Evolutionary conservation across 805 yeast genomes (phyloP).

Genomic region (Starmera caribaea): DNA sequence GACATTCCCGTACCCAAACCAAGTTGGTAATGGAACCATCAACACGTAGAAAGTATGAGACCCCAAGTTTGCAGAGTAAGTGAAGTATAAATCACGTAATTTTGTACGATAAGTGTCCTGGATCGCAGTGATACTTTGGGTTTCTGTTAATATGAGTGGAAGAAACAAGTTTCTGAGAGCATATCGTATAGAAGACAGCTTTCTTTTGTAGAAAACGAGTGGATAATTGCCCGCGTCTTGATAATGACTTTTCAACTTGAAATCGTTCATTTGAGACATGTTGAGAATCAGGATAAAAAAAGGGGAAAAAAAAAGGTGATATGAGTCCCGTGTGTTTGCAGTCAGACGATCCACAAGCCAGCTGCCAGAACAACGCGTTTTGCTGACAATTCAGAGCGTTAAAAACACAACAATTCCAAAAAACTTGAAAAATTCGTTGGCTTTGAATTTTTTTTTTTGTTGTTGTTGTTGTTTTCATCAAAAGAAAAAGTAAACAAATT

Average conservation of each 20-base stretch:
- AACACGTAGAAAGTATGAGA: slow-evolving; percentile 90
- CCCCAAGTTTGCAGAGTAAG: slow-evolving; percentile 83
- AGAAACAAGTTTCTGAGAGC: slow-evolving; percentile 41
- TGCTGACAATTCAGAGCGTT: too few relatives aligned
- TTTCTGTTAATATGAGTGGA: slow-evolving; percentile 55
- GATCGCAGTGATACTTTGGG: slow-evolving; percentile 42
- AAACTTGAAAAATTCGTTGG: too few relatives aligned
- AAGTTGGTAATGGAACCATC: slow-evolving; percentile 74
- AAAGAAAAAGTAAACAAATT: too few relatives aligned
- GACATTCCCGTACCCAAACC: slow-evolving; percentile 58
- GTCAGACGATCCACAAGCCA: too few relatives aligned
- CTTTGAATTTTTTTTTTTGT: too few relatives aligned
- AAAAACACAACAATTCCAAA: too few relatives aligned
- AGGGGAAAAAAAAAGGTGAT: too few relatives aligned
- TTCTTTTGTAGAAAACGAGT: slow-evolving; percentile 50
- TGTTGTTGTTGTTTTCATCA: too few relatives aligned
- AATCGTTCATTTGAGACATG: slow-evolving; percentile 16
- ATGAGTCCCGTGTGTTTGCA: too few relatives aligned
- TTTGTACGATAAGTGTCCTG: slow-evolving; percentile 45
- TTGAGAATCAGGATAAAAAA: too few relatives aligned
- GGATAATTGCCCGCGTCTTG: slow-evolving; percentile 72
- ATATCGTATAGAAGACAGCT: slow-evolving; percentile 48
- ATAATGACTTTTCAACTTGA: slow-evolving; percentile 13
- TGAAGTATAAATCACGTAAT: slow-evolving; percentile 62
- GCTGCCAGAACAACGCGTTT: too few relatives aligned